Base-by-base conservation (phyloP, 2,329 filamentous ascomycete species). In the Beauveria rudraprayagi region DNA sequence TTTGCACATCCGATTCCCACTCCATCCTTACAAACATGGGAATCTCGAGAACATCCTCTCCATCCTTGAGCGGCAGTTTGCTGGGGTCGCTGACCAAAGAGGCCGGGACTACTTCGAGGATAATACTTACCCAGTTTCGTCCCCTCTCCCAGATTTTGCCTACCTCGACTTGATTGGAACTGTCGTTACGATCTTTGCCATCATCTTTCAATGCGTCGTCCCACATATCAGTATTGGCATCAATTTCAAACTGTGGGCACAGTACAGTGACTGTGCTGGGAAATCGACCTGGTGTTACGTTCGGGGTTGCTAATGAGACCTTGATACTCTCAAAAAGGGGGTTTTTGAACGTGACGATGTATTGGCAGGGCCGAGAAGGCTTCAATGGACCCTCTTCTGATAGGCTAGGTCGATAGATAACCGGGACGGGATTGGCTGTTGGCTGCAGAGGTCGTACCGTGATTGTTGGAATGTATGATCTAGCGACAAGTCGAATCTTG, bases 61-160 rank as follows among this genome's bases (percentile, higher is more conserved):
- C 84, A 66, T 83, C 81, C 63, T 74, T 77, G 54, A 85, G 68
- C 46, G 79, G 78, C n/a, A 75, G 72, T 53, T 77, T 70, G 64
- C 81, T 78, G 40, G 71, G 68, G 37, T 78, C 77, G 1, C 76
- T 66, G 43, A 73, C 72, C 24, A 86, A 71, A 50, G 79, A 81
- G 0, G 84, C 78, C 1, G 92, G 84, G 0, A 97, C 84, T 16
- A 99, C 88, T 72, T 99, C 94, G 28, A 99, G 80, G 22, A 97
- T 90, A 11, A 99, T 91, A 66, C 88, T 94, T 17, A 94, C 94
- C 90, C 92, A 97, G 72, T 97, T 99, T 41, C 92, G 82, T 0
- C 92, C 93, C 59, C 88, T 84, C 65, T 97, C 92, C 90, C 91
- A 99, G n/a, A 97, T 87, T 75, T 97, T 97, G 57, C 93, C 94